Evolutionary conservation across 371 early-diverging fungal species (phyloP).

Genomic region (Haplosporangium sp.): DNA sequence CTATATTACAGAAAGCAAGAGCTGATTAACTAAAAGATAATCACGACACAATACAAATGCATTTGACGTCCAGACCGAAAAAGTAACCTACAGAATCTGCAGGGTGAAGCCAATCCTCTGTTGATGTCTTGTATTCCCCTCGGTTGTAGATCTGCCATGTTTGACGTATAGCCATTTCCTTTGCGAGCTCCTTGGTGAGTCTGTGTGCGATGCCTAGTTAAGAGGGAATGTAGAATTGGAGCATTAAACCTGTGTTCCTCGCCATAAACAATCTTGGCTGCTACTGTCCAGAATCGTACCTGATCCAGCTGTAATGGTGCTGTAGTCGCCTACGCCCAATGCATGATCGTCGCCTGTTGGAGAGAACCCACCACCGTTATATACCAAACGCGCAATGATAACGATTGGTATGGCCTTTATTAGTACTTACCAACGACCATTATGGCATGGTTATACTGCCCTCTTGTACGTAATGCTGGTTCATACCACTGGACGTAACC

Average conservation of each 20-base stretch:
- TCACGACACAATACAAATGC: too few relatives aligned
- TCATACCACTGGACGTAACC: slow-evolving; percentile 35
- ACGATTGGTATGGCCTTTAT: too few relatives aligned
- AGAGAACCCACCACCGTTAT: too few relatives aligned
- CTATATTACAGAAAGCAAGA: slow-evolving; percentile 10
- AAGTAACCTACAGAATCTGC: slow-evolving; percentile 46
- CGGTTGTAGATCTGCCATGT: slow-evolving; percentile 53
- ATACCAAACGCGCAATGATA: too few relatives aligned
- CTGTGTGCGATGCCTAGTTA: slow-evolving; percentile 32
- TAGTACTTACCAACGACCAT: slow-evolving; percentile 31
- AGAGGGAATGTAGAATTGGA: background rate
- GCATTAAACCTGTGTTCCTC: background rate
- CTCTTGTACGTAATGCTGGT: slow-evolving; percentile 32
- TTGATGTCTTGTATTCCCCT: slow-evolving; percentile 42
- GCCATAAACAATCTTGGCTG: too few relatives aligned
- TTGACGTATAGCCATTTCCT: slow-evolving; percentile 46
- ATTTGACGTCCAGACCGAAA: too few relatives aligned
- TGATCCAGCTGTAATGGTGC: slow-evolving; percentile 31
- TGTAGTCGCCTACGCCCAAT: slow-evolving; percentile 42
- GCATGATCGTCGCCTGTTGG: slow-evolving; percentile 46
- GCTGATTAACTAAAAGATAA: too few relatives aligned
- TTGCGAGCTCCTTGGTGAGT: slow-evolving; percentile 29
- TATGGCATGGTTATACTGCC: slow-evolving; percentile 43
- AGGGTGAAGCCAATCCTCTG: slow-evolving; percentile 53
- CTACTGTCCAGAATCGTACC: slow-evolving; percentile 5